A percentile compares a stretch with the other conserved stretches of the same genome.
Conservation (phyloP, 495 filamentous ascomycete species). For the Penicillium pancosmium region DNA sequence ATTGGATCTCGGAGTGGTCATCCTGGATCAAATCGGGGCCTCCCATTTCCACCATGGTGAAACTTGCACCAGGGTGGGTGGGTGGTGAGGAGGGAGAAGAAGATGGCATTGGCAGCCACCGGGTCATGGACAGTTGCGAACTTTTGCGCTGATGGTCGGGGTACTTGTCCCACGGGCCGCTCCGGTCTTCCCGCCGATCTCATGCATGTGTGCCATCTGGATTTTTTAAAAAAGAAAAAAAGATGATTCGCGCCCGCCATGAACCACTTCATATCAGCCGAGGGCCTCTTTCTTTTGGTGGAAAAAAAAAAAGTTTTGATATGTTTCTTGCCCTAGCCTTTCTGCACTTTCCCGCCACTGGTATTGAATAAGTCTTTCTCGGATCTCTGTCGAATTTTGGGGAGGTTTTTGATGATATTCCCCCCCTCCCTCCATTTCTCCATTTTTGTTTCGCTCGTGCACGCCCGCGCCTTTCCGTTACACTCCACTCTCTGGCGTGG, state of each 20-base stretch:
- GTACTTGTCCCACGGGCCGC: constrained; percentile 49
- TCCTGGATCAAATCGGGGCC: background rate
- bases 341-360: too few species aligned
- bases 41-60: background rate
- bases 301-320: too few species aligned
- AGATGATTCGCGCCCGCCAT: background rate
- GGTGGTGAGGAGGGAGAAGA: background rate
- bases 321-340: too few species aligned
- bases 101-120: background rate
- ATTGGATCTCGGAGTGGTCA: background rate
- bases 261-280: background rate
- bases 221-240: background rate
- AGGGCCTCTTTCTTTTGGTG: too few species aligned
- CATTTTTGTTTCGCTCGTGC: background rate
- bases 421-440: background rate
- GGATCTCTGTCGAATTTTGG: background rate
- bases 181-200: constrained; percentile 53
- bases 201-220: constrained; percentile 44
- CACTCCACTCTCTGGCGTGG: constrained; percentile 4
- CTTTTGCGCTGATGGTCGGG: constrained; percentile 26
- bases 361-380: background rate
- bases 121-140: constrained; percentile 11
- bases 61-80: background rate
- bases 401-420: background rate
- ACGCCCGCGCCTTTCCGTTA: constrained; percentile 2